Conservation (phyloP, 768 basidiomycete species). For the Arthromyces matolae region DNA sequence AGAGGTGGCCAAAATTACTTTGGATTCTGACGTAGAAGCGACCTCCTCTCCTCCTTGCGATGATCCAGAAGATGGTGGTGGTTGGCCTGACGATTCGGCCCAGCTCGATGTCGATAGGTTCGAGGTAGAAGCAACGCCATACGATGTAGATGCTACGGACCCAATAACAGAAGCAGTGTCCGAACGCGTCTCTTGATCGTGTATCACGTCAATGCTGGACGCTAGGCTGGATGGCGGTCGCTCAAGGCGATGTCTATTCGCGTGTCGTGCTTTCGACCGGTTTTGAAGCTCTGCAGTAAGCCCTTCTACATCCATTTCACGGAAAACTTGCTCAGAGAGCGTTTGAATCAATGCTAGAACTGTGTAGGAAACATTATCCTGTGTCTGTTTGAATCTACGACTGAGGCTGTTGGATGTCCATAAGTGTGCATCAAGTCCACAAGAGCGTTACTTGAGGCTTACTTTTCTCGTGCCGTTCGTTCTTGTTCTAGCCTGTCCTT, state of each 20-base stretch:
- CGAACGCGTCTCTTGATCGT: constrained; percentile 35
- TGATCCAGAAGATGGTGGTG: constrained; percentile 12
- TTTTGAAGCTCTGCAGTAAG: constrained; percentile 53
- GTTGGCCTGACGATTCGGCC: constrained; percentile 23
- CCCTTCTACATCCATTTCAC: constrained; percentile 73
- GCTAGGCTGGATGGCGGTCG: constrained; percentile 27
- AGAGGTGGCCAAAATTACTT: constrained; percentile 28
- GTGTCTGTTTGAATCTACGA: constrained; percentile 70
- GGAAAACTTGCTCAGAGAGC: constrained; percentile 59
- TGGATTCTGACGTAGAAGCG: constrained; percentile 36
- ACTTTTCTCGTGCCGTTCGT: constrained; percentile 66
- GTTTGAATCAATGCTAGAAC: constrained; percentile 68
- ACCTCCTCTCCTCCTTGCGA: constrained; percentile 17
- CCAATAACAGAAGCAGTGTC: constrained; percentile 41
- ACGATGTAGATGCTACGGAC: constrained; percentile 30
- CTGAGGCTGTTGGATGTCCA: constrained; percentile 51
- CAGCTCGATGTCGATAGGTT: constrained; percentile 31
- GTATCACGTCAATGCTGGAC: constrained; percentile 34
- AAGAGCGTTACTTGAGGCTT: constrained; percentile 28
- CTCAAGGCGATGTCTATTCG: constrained; percentile 9
- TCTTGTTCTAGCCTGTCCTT: constrained; percentile 60
- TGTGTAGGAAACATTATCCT: constrained; percentile 75
- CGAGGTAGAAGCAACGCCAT: constrained; percentile 1
- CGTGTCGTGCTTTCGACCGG: constrained; percentile 25
- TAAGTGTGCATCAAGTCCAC: neutral